Base-by-base conservation (phyloP, 1,284 basidiomycete species). In the Ceratobasidium sp. region DNA sequence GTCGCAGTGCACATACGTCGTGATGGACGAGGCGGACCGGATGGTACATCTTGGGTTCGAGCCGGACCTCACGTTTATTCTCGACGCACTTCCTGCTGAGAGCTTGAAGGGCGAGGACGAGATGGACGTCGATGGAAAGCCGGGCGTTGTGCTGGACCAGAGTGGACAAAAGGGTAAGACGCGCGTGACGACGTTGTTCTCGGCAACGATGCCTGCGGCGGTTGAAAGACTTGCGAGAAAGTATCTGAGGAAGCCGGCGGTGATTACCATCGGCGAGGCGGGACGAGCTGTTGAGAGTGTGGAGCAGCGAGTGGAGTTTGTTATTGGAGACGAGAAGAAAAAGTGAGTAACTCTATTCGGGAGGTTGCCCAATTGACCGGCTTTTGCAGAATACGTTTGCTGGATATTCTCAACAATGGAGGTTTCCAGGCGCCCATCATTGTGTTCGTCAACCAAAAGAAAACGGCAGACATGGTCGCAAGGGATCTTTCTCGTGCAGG, bases 11-110 rank as follows among this genome's bases (percentile, higher is more conserved):
- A 93, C 93, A 0, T 99, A 98, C 79, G 90, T 99, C 66, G 96
- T 99, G 75, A 96, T 99, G 95, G 97, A 99, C 81, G 96, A 99
- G 83, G 97, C 97, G 21, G 96, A 99, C 81, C 88, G 96, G 71
- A 98, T 99, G 96, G 95, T 99, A 72, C 91, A 97, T 78, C 88
- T 99, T 38, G 97, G 97, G 11, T 99, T 98, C 81, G 97, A 99
- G 80, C 87, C 87, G 16, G 95, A 96, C 79, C 83, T 99, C 63
- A 95, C 92, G 48, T 98, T 94, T 80, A 99, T 99, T 77, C 84
- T 99, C 64, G 96, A 98, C 81, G 88, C 93, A 73, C 85, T 99
- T 75, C 96, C 97, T 3, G 85, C 87, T 2, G 92, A 92, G 69
- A 88, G 91, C 66, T 88, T 96, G 84, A 90, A 92, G 76, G 94